phyloP scores from a whole-genome alignment of 768 basidiomycete genomes.

The Pholiota microspora region DNA sequence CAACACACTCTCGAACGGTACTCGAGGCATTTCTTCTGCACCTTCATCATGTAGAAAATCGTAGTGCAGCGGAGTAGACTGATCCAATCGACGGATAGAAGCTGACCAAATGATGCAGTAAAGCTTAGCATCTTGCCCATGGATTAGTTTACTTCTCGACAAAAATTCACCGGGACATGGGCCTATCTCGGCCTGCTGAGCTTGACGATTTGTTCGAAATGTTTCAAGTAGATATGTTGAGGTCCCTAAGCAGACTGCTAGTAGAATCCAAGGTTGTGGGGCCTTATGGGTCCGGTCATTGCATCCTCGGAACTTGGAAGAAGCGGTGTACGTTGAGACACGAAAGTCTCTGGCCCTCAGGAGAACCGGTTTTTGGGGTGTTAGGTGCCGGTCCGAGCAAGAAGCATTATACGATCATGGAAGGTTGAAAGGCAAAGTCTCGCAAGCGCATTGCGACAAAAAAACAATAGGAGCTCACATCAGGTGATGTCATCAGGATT shows the following conservation, averaged over 20 bases:
- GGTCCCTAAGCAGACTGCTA: no score
- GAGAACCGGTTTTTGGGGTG: neutral
- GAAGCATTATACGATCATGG: slow-evolving; percentile 16
- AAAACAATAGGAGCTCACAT: slow-evolving; percentile 22
- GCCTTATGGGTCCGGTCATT: neutral
- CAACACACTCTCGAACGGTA: slow-evolving; percentile 13
- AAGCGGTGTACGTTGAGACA: neutral
- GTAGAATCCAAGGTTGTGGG: neutral
- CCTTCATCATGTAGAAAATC: slow-evolving; percentile 11
- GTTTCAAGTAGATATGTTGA: neutral
- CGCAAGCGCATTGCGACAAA: slow-evolving; percentile 13
- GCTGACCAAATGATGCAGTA: neutral
- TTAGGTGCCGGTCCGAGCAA: slow-evolving; percentile 4
- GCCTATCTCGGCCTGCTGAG: neutral
- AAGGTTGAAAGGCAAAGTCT: slow-evolving; percentile 18
- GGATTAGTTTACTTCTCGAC: slow-evolving; percentile 1
- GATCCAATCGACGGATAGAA: neutral
- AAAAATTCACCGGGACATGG: neutral
- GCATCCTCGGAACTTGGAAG: neutral
- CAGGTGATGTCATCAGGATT: slow-evolving; percentile 17
- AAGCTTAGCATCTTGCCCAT: neutral
- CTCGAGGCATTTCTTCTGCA: slow-evolving; percentile 4
- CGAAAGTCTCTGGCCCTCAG: neutral
- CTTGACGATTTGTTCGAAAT: neutral
- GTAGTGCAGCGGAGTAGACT: neutral